Percentiles rank a stretch among this genome's conserved stretches.
phyloP scores from a whole-genome alignment of 257 asterid species.

The Nicotiana otophora region DNA sequence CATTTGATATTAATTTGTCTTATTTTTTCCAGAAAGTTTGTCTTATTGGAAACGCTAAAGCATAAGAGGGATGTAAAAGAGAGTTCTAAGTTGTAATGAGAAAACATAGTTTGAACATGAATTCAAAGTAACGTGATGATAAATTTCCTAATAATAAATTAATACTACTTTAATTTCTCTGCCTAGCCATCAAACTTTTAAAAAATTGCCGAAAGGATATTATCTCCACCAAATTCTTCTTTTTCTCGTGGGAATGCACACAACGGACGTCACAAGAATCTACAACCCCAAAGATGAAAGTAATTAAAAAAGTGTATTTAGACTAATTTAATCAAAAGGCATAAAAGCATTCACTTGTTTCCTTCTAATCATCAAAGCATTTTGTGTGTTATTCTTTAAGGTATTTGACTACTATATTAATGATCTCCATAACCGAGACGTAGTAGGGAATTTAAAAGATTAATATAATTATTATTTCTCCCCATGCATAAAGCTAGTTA shows the following conservation, averaged over 20 bases:
- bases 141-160: not conserved
- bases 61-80: not conserved
- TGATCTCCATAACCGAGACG: not conserved
- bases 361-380: slow-evolving; percentile 42
- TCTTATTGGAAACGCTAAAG: not conserved
- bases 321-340: slow-evolving; percentile 11
- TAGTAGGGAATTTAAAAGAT: not conserved
- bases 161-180: not conserved
- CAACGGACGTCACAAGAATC: slow-evolving; percentile 18
- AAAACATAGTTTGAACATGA: slow-evolving; percentile 23
- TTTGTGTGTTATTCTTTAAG: slow-evolving; percentile 58
- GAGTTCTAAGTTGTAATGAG: not conserved
- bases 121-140: not conserved
- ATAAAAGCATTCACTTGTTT: slow-evolving; percentile 17
- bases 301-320: not conserved
- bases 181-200: not conserved
- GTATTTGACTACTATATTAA: slow-evolving; percentile 21
- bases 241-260: slow-evolving; percentile 1
- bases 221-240: not conserved
- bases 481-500: slow-evolving; percentile 4
- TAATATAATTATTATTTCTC: not conserved
- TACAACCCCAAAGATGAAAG: not conserved
- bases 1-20: too few relatives aligned
- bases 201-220: slow-evolving; percentile 27
- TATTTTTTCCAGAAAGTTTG: not conserved